phyloP scores from a whole-genome alignment of 768 basidiomycete species.

The Phanerochaete carnosa region DNA sequence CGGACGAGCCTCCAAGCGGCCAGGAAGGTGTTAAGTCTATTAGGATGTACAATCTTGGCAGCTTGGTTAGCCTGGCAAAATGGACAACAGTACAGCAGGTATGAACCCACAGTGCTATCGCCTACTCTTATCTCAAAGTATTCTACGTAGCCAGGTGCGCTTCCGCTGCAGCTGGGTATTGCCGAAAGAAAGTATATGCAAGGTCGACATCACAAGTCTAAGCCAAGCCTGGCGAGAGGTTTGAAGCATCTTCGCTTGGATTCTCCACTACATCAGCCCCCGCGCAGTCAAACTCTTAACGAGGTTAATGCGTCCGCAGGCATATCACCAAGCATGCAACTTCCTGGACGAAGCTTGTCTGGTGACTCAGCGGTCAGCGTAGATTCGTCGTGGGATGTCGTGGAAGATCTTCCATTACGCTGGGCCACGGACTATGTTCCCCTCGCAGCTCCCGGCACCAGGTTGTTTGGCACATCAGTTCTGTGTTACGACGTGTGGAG shows the following conservation, averaged over 20 bases:
- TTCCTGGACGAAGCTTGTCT: conserved; percentile 12
- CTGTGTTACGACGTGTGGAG: conserved; percentile 68
- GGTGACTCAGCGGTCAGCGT: conserved; percentile 13
- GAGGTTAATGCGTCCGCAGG: conserved; percentile 10
- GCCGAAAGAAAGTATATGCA: conserved; percentile 42
- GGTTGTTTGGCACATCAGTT: conserved; percentile 55
- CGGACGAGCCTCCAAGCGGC: conserved; percentile 51
- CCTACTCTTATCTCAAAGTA: not conserved
- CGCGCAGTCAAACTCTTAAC: not conserved
- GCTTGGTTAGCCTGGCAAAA: conserved; percentile 69
- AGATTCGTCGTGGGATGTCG: conserved; percentile 53
- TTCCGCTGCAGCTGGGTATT: conserved; percentile 56
- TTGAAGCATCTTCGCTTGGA: conserved; percentile 58
- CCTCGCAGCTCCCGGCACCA: conserved; percentile 64
- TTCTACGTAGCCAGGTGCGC: conserved; percentile 40
- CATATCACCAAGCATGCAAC: conserved; percentile 24
- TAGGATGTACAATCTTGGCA: conserved; percentile 82
- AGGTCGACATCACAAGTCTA: conserved; percentile 42
- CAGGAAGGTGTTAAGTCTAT: conserved; percentile 53
- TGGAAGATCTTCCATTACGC: conserved; percentile 68
- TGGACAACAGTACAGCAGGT: conserved; percentile 74
- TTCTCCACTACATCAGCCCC: conserved; percentile 25
- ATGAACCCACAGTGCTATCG: conserved; percentile 4
- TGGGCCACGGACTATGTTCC: conserved; percentile 90
- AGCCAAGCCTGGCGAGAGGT: conserved; percentile 59